phyloP scores from a whole-genome alignment of 2,329 filamentous ascomycete species.

The Dactylellina cionopaga region DNA sequence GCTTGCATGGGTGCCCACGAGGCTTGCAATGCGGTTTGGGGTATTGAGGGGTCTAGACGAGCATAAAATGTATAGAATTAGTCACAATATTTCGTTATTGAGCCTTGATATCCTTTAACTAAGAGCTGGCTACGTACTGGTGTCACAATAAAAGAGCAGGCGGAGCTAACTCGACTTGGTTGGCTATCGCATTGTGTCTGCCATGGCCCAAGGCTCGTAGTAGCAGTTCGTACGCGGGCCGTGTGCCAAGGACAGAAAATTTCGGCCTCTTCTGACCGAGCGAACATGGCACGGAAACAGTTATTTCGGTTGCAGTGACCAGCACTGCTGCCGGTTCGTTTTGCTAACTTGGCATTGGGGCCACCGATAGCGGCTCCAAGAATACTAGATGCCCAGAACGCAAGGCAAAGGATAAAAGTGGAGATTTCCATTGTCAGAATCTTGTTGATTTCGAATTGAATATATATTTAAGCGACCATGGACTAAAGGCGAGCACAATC shows the following conservation, averaged over 20 bases:
- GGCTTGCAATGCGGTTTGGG: neutral
- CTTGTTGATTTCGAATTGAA: too few species aligned
- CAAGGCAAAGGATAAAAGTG: too few species aligned
- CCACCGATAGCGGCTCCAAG: too few species aligned
- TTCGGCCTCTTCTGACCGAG: neutral
- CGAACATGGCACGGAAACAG: conserved; percentile 11
- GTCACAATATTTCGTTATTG: neutral
- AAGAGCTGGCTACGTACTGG: neutral
- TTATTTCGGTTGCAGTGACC: neutral
- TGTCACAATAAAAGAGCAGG: neutral
- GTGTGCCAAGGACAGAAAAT: neutral
- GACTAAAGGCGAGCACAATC: too few species aligned
- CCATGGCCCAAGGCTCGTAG: neutral
- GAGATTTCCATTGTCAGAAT: too few species aligned
- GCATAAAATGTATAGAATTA: neutral
- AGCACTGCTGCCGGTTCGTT: too few species aligned
- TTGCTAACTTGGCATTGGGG: too few species aligned
- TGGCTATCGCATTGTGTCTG: neutral
- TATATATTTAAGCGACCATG: too few species aligned
- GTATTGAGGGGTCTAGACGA: neutral
- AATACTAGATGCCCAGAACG: too few species aligned
- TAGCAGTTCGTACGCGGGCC: neutral
- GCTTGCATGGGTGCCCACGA: neutral
- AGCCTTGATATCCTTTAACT: neutral
- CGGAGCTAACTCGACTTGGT: neutral